These are phyloP conservation scores for Bertia moriformis DNA, from an alignment of 2,329 filamentous ascomycete genomes.

Conservation along the genomic window DNA sequence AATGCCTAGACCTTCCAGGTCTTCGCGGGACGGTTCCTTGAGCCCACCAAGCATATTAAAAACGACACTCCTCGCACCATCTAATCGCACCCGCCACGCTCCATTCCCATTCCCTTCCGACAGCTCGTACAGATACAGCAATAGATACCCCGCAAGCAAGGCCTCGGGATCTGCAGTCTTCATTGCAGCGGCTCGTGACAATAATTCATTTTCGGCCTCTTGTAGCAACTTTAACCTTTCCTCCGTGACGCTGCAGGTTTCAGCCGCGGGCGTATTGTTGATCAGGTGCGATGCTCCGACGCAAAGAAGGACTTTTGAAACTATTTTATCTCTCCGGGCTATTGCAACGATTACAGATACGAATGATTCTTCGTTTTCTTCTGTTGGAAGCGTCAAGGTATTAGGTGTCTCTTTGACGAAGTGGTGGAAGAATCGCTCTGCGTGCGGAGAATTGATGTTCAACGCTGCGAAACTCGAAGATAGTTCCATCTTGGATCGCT, in stretches of 20 bases:
- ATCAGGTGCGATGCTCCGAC: not conserved
- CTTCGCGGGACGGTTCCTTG: not conserved
- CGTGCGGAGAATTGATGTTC: no score
- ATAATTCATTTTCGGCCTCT: not conserved
- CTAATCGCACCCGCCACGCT: not conserved
- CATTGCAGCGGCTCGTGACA: not conserved
- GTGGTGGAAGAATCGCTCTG: no score
- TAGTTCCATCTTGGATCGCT: no score
- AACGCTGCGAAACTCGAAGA: no score
- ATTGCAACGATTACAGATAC: no score
- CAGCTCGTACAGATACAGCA: not conserved
- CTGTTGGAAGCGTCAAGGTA: no score
- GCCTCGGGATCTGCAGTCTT: not conserved
- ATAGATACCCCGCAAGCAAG: not conserved
- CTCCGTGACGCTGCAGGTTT: not conserved
- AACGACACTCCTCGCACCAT: not conserved
- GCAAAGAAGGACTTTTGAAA: no score
- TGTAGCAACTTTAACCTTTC: not conserved
- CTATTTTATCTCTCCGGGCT: no score
- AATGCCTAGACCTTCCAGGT: not conserved
- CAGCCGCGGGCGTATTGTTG: not conserved
- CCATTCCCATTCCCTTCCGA: not conserved
- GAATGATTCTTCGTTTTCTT: no score
- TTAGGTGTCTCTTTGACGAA: no score
- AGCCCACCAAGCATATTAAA: not conserved